Percentiles rank a stretch among this genome's conserved stretches.
Evolutionary conservation across 2,329 filamentous ascomycete genomes (phyloP).

Genomic region (Scorias spongiosa): DNA sequence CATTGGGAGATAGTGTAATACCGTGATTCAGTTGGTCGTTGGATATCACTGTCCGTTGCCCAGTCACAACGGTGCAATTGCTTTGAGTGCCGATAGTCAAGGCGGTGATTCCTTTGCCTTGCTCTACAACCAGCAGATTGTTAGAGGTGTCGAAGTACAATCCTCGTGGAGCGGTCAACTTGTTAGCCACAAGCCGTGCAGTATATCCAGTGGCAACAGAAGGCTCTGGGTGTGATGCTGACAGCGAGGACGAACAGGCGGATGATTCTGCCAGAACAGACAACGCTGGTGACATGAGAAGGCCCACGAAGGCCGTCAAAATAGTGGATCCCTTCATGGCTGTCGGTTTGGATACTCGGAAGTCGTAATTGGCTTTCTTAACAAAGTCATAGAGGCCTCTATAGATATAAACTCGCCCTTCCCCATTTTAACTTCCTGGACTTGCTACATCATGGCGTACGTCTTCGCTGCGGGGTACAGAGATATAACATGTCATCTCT

Average conservation of each 20-base stretch:
- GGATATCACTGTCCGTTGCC: constrained; percentile 12
- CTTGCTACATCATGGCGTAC: too few species aligned
- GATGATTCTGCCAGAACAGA: constrained; percentile 2
- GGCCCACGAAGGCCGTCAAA: too few species aligned
- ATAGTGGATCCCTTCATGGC: too few species aligned
- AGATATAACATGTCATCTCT: too few species aligned
- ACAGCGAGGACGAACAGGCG: constrained; percentile 23
- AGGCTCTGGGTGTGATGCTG: constrained; percentile 23
- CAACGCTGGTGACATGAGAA: too few species aligned
- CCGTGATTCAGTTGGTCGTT: constrained; percentile 34
- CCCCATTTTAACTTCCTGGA: too few species aligned
- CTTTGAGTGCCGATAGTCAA: constrained; percentile 10
- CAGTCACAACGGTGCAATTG: constrained; percentile 11
- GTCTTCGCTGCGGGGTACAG: too few species aligned
- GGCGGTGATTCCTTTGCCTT: constrained; percentile 14
- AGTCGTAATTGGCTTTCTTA: too few species aligned
- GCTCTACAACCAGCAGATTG: constrained; percentile 35
- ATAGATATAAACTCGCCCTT: too few species aligned
- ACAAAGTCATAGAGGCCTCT: too few species aligned
- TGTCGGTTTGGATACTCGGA: too few species aligned
- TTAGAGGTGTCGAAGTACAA: constrained; percentile 33
- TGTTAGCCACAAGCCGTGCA: constrained; percentile 31
- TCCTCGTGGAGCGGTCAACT: constrained; percentile 29
- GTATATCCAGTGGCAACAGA: constrained; percentile 28
- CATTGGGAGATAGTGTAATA: constrained; percentile 31